Conservation (phyloP, 768 basidiomycete species). For the Naganishia antarctica region DNA sequence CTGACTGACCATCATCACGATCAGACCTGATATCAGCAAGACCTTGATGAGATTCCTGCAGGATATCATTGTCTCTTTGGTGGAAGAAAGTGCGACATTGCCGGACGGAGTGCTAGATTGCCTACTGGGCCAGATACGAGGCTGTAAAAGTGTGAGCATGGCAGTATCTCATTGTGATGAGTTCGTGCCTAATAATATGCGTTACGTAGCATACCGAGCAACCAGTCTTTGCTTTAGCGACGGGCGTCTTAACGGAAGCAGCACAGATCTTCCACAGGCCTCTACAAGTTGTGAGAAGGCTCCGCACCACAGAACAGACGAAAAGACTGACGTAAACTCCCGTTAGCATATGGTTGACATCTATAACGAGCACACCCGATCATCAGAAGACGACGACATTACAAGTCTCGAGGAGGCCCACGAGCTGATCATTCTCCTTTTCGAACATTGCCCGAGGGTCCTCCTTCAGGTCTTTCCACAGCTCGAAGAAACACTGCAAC, state of each 20-base stretch:
- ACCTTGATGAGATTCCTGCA: constrained; percentile 56
- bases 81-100: constrained; percentile 78
- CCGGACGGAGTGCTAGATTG: constrained; percentile 78
- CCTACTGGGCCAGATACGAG: constrained; percentile 68
- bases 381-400: constrained; percentile 37
- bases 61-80: constrained; percentile 80
- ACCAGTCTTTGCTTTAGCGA: constrained; percentile 23
- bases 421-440: constrained; percentile 75
- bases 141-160: constrained; percentile 31
- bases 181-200: neutral
- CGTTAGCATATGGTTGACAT: constrained; percentile 79
- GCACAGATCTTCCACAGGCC: constrained; percentile 50
- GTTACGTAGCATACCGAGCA: constrained; percentile 19
- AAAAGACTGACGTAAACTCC: too few species aligned
- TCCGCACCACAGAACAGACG: neutral
- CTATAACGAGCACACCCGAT: constrained; percentile 52
- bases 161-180: neutral
- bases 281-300: constrained; percentile 18
- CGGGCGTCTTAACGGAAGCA: constrained; percentile 15
- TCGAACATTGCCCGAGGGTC: constrained; percentile 71
- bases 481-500: constrained; percentile 80
- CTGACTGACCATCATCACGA: too few species aligned
- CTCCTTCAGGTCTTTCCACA: constrained; percentile 87
- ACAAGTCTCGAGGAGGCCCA: constrained; percentile 60
- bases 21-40: constrained; percentile 42